Conservation (phyloP, 768 basidiomycete genomes). For the Cystofilobasidium ferigula region DNA sequence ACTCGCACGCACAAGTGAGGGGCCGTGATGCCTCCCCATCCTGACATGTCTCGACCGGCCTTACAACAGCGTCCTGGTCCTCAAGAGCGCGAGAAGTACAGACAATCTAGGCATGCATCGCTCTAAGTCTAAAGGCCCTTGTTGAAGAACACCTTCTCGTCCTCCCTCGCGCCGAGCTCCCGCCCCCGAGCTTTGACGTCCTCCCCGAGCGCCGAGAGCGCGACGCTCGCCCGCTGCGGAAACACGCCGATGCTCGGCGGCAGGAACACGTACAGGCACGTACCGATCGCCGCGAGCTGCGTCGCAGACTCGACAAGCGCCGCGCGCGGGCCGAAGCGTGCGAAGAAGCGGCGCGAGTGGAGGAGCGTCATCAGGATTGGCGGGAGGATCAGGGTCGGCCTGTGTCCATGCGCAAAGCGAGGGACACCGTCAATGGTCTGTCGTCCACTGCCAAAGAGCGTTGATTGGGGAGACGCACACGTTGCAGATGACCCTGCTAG, state of each 20-base stretch:
- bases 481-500: conserved; percentile 40
- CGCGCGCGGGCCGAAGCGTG: conserved; percentile 37
- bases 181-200: conserved; percentile 26
- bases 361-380: conserved; percentile 40
- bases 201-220: conserved; percentile 38
- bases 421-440: not conserved
- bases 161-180: too few relatives aligned
- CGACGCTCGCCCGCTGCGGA: conserved; percentile 38
- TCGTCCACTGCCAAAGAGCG: not conserved
- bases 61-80: too few relatives aligned
- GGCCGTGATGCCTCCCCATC: too few relatives aligned
- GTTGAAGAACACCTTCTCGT: conserved; percentile 39
- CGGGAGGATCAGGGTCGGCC: conserved; percentile 41
- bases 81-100: not conserved
- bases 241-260: conserved; percentile 42
- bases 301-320: conserved; percentile 32
- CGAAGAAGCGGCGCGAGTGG: conserved; percentile 35
- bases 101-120: not conserved
- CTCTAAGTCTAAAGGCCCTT: conserved; percentile 41
- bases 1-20: too few relatives aligned
- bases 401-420: conserved; percentile 14
- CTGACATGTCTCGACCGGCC: too few relatives aligned
- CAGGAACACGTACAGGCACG: conserved; percentile 40
- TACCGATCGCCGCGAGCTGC: conserved; percentile 38
- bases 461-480: conserved; percentile 32